Percentiles rank a stretch among this genome's conserved stretches.
Evolutionary conservation across 129 eudicot species (phyloP).

Genomic region (Dittrichia graveolens): DNA sequence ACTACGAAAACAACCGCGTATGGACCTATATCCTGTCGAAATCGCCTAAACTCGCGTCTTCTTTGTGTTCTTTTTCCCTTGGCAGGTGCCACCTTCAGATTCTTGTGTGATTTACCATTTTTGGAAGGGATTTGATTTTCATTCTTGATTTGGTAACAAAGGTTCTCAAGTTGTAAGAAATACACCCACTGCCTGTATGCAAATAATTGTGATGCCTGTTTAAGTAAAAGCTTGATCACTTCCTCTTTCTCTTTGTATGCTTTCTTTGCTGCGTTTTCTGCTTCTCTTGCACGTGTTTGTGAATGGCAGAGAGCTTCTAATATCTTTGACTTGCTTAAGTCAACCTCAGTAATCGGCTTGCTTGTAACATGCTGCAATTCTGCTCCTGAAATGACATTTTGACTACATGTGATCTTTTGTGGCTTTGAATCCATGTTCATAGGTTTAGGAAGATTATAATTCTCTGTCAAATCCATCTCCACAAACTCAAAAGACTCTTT

Average conservation of each 20-base stretch:
- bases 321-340: slow-evolving; percentile 51
- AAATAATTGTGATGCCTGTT: slow-evolving; percentile 74
- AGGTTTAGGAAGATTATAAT: slow-evolving; percentile 59
- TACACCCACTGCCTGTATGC: slow-evolving; percentile 83
- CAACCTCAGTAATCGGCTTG: slow-evolving; percentile 35
- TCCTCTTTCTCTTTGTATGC: slow-evolving; percentile 77
- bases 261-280: slow-evolving; percentile 74
- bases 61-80: slow-evolving; percentile 34
- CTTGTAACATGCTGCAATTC: neutral
- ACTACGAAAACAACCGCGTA: slow-evolving; percentile 62
- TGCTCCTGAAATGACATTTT: slow-evolving; percentile 17
- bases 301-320: slow-evolving; percentile 85
- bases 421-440: slow-evolving; percentile 33
- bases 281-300: slow-evolving; percentile 94
- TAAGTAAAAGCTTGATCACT: slow-evolving; percentile 56
- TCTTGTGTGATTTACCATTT: slow-evolving; percentile 35
- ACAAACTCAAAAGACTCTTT: slow-evolving; percentile 51
- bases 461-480: slow-evolving; percentile 45
- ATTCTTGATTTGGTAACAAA: slow-evolving; percentile 50
- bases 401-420: slow-evolving; percentile 12
- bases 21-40: slow-evolving; percentile 35
- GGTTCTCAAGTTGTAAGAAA: slow-evolving; percentile 69
- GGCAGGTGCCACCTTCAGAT: slow-evolving; percentile 28
- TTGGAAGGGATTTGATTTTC: slow-evolving; percentile 33
- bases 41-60: slow-evolving; percentile 30